Evolutionary conservation across 805 yeast species (phyloP), one percentile per base, ranked within the genome.

Genomic region (Candida anglica): DNA sequence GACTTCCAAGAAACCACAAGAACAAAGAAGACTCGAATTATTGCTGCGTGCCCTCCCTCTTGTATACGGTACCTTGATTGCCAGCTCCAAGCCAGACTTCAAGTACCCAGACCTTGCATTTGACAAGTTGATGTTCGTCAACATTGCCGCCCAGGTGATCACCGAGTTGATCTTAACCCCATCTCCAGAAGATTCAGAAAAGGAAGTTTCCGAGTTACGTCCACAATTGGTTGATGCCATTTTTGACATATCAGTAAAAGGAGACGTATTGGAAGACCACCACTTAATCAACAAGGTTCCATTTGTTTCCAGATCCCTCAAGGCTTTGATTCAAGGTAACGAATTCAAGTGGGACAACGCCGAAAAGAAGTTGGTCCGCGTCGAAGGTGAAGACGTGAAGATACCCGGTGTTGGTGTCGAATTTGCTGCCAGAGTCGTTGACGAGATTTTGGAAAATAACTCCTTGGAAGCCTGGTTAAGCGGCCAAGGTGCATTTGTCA

Each of bases 1-100:
- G 39, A 87, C 96, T 1, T 79, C 96, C 13, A 91, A 89, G 61
- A 91, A 91, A 59, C 93, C 88, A 15, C 81, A 79, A 52, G 79
- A 73, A 3, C 79, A 73, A 35, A 81, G 96, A 69, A 77, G 87
- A 58, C 39, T 44, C 9, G 96, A 91, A 64, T 61, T 89, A 32
- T 61, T 79, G 30, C 64, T 69, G 32, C 73, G 67, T 36, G 84
- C 87, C 44, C 60, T 81, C 25, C 93, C 95, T 13, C 49, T 73
- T 29, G 67, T 88, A 39, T 74, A 82, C 48, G 63, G 73, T 33
- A 61, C 76, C 16, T 61, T 88, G 14, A 56, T 65, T 35, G 40
- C 44, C 14, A 49, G 55, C 13, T 32, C 48, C 17, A 40, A 31
- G 10, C 38, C 46, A 10, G 37, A 43, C 7, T 22, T 22, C 11